Percentiles rank a stretch among this genome's conserved stretches.
phyloP scores from a whole-genome alignment of 257 asterid genomes.

The Apocynum venetum region DNA sequence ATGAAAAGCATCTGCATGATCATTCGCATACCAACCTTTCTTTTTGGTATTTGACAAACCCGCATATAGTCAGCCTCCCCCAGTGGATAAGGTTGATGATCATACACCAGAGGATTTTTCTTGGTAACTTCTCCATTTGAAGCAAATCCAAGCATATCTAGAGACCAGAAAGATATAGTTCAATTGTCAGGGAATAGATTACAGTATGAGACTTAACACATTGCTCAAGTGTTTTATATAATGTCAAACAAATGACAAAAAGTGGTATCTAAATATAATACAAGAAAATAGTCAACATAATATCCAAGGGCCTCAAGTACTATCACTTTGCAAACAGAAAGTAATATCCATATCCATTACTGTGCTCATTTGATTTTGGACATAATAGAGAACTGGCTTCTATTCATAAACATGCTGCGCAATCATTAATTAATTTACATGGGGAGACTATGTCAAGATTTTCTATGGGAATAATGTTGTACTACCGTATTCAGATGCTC shows the following conservation, averaged over 20 bases:
- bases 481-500: slow-evolving; percentile 3
- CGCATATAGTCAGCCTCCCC: slow-evolving; percentile 63
- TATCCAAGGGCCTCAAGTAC: not conserved
- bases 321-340: not conserved
- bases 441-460: not conserved
- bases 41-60: slow-evolving; percentile 56
- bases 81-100: slow-evolving; percentile 57
- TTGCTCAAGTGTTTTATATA: not conserved
- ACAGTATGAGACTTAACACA: not conserved
- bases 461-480: not conserved
- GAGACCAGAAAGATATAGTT: slow-evolving; percentile 6
- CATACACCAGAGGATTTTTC: slow-evolving; percentile 35
- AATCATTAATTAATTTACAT: not conserved
- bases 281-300: not conserved
- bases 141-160: not conserved
- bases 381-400: not conserved
- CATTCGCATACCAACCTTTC: slow-evolving; percentile 41
- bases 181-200: not conserved
- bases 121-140: not conserved
- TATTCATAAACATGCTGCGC: not conserved
- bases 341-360: not conserved
- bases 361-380: not conserved
- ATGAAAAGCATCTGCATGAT: not conserved
- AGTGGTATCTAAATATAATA: slow-evolving; percentile 16
- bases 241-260: not conserved